These are phyloP conservation scores for Pseudocercospora ulei DNA, from an alignment of 2,329 filamentous ascomycete species.

Conservation along the genomic window DNA sequence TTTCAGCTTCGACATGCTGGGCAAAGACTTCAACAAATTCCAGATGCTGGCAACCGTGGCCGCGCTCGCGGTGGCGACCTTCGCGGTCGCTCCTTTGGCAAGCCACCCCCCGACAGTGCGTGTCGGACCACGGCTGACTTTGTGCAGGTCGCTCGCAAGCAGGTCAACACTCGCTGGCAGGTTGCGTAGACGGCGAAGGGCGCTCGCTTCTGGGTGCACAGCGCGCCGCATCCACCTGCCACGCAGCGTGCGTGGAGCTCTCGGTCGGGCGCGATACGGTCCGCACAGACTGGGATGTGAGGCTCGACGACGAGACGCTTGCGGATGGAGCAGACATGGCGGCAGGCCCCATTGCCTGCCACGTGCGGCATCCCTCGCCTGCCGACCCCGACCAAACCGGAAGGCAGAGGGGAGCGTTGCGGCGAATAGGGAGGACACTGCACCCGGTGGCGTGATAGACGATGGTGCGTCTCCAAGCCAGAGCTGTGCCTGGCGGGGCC, in stretches of 20 bases:
- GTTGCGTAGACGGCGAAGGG: slow-evolving; percentile 26
- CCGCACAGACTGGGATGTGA: too few relatives aligned
- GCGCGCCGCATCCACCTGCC: not conserved
- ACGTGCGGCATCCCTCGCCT: too few relatives aligned
- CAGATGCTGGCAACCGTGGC: slow-evolving; percentile 75
- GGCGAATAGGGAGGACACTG: too few relatives aligned
- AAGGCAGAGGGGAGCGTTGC: too few relatives aligned
- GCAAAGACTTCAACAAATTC: slow-evolving; percentile 85
- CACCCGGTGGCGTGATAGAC: too few relatives aligned
- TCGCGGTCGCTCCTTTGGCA: slow-evolving; percentile 76
- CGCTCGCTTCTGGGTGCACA: not conserved
- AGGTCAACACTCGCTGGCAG: slow-evolving; percentile 57
- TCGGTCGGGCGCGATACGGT: too few relatives aligned
- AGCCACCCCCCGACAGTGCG: slow-evolving; percentile 35
- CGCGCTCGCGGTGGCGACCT: slow-evolving; percentile 65
- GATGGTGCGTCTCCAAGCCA: too few relatives aligned
- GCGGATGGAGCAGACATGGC: too few relatives aligned
- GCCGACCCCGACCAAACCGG: too few relatives aligned
- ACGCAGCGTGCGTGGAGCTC: not conserved
- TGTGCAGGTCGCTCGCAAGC: slow-evolving; percentile 48
- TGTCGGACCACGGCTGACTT: slow-evolving; percentile 22
- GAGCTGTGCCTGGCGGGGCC: too few relatives aligned
- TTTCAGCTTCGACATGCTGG: slow-evolving; percentile 81
- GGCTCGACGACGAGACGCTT: too few relatives aligned
- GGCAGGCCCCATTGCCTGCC: too few relatives aligned